phyloP scores from a whole-genome alignment of 768 basidiomycete genomes.

The Termitomyces sp. region DNA sequence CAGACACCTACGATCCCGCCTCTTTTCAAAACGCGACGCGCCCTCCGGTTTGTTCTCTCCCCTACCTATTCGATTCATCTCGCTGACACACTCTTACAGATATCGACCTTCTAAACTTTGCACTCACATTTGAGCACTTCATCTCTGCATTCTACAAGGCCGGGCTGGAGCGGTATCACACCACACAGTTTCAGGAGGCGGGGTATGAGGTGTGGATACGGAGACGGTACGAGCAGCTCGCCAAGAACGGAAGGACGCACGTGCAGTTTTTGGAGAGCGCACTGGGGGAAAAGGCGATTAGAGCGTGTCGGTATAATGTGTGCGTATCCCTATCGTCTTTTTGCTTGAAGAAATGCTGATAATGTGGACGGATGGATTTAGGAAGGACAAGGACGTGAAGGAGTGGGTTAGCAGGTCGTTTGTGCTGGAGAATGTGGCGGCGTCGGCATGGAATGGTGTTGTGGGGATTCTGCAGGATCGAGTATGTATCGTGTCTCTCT shows the following conservation, averaged over 20 bases:
- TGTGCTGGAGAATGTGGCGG: constrained; percentile 50
- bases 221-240: constrained; percentile 42
- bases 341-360: neutral
- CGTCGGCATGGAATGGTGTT: constrained; percentile 56
- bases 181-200: constrained; percentile 34
- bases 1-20: neutral
- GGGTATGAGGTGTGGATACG: constrained; percentile 43
- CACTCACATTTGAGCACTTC: constrained; percentile 40
- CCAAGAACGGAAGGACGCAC: constrained; percentile 42
- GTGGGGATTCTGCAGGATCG: constrained; percentile 22
- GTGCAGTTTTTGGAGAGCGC: constrained; percentile 46
- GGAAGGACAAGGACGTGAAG: constrained; percentile 38
- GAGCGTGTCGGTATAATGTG: constrained; percentile 61
- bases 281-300: constrained; percentile 30
- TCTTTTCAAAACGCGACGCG: neutral
- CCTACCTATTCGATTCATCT: neutral
- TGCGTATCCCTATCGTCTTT: constrained; percentile 20
- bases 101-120: constrained; percentile 32
- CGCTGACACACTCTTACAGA: constrained; percentile 4
- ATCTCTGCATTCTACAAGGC: constrained; percentile 36
- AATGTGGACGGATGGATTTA: constrained; percentile 5
- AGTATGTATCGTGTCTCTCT: neutral
- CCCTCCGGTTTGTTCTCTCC: neutral
- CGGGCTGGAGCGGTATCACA: constrained; percentile 34
- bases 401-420: constrained; percentile 46